Conservation (phyloP, 495 filamentous ascomycete genomes). For the Penicillium bovifimosum region DNA sequence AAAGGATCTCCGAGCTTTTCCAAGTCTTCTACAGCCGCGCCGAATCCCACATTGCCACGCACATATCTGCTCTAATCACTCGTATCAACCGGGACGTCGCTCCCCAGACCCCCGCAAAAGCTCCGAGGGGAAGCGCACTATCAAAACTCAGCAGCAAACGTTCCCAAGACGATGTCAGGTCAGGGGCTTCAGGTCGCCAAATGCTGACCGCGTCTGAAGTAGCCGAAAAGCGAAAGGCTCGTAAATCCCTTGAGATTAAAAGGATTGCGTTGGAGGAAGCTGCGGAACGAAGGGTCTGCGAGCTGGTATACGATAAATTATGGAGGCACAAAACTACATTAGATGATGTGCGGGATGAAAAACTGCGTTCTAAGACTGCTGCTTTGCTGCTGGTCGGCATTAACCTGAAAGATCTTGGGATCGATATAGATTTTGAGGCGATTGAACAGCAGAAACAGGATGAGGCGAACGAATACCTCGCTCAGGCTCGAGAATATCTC, state of each 20-base stretch:
- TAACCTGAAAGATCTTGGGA: slow-evolving; percentile 76
- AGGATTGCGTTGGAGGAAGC: slow-evolving; percentile 78
- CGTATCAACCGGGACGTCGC: slow-evolving; percentile 62
- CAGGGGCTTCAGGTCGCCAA: slow-evolving; percentile 57
- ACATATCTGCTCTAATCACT: slow-evolving; percentile 76
- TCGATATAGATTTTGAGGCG: slow-evolving; percentile 56
- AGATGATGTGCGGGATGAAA: slow-evolving; percentile 93
- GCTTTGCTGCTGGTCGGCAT: slow-evolving; percentile 87
- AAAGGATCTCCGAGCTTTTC: slow-evolving; percentile 78
- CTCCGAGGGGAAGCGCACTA: slow-evolving; percentile 12
- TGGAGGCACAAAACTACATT: slow-evolving; percentile 89
- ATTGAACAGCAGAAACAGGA: slow-evolving; percentile 57
- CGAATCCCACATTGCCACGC: slow-evolving; percentile 76
- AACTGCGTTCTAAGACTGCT: slow-evolving; percentile 88
- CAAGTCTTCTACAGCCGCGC: slow-evolving; percentile 91
- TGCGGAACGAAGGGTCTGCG: slow-evolving; percentile 81
- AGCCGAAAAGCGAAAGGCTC: slow-evolving; percentile 67
- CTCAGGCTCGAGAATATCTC: slow-evolving; percentile 66
- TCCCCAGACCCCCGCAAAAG: slow-evolving; percentile 38
- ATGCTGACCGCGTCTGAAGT: slow-evolving; percentile 91
- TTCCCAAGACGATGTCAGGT: slow-evolving; percentile 26
- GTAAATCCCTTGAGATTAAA: slow-evolving; percentile 72
- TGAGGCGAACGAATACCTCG: slow-evolving; percentile 66
- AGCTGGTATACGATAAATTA: slow-evolving; percentile 77
- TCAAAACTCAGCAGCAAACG: slow-evolving; percentile 22